Percentiles rank a stretch among this genome's conserved stretches.
These are phyloP conservation scores for Suillus occidentalis DNA, from an alignment of 768 basidiomycete species.

Conservation along the genomic window DNA sequence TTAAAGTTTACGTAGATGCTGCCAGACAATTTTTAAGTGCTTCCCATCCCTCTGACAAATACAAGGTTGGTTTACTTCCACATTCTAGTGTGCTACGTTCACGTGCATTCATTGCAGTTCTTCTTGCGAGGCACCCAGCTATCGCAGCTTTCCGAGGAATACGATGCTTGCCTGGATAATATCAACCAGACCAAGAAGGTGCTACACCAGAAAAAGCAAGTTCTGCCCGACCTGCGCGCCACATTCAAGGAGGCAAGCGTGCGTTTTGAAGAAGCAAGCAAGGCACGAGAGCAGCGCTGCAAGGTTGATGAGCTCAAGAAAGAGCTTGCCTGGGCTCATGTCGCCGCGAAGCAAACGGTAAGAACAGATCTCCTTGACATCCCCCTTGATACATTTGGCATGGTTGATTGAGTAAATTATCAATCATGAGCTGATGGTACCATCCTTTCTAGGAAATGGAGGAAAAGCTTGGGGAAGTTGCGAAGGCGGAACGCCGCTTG, in stretches of 20 bases:
- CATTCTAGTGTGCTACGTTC: background rate
- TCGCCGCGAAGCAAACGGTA: constrained; percentile 67
- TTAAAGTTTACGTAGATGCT: constrained; percentile 25
- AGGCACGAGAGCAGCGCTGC: constrained; percentile 67
- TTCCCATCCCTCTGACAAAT: constrained; percentile 81
- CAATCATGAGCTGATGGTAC: background rate
- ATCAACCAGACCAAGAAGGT: constrained; percentile 67
- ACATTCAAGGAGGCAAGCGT: constrained; percentile 55
- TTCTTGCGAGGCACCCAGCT: constrained; percentile 95
- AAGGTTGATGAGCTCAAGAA: constrained; percentile 71
- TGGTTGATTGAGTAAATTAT: background rate
- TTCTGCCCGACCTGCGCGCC: constrained; percentile 72
- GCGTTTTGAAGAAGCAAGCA: constrained; percentile 71
- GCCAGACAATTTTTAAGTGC: constrained; percentile 78
- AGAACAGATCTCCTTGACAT: constrained; percentile 18
- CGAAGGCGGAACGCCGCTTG: constrained; percentile 37
- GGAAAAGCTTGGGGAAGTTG: constrained; percentile 41
- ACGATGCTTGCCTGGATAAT: constrained; percentile 72
- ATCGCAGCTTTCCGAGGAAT: constrained; percentile 83
- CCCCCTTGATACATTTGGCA: background rate
- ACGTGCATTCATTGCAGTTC: constrained; percentile 51
- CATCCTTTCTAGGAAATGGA: constrained; percentile 40
- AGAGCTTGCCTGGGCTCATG: constrained; percentile 88
- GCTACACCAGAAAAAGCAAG: constrained; percentile 69
- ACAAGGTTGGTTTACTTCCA: constrained; percentile 56